Conservation (phyloP, 1,284 basidiomycete species). For the Uromyces viciae-fabae region DNA sequence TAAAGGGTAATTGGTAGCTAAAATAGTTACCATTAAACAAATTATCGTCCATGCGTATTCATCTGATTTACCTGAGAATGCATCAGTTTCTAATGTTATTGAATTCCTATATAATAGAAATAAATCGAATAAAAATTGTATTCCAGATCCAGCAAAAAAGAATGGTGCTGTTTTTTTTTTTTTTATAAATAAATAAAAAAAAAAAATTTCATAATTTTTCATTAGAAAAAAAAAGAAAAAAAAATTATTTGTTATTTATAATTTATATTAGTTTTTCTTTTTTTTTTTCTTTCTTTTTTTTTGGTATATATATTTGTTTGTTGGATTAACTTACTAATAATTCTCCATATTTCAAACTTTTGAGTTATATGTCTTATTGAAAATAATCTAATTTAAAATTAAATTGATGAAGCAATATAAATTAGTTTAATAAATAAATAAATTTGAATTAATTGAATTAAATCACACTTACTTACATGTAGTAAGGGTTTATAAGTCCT, state of each 20-base stretch:
- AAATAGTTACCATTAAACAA: conserved; percentile 33
- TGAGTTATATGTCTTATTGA: conserved; percentile 32
- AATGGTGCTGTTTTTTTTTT: conserved; percentile 34
- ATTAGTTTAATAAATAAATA: too few relatives aligned
- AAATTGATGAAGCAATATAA: neutral
- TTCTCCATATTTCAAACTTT: conserved; percentile 39
- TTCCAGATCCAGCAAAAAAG: conserved; percentile 45
- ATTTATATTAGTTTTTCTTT: neutral
- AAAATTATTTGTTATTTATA: too few relatives aligned
- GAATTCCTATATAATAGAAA: conserved; percentile 45
- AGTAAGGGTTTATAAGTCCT: conserved; percentile 39
- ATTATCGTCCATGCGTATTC: conserved; percentile 46
- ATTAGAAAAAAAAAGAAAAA: too few relatives aligned
- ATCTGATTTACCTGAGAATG: conserved; percentile 31
- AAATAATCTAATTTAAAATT: conserved; percentile 4
- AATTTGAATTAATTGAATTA: too few relatives aligned
- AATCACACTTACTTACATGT: conserved; percentile 45
- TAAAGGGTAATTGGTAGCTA: conserved; percentile 43
- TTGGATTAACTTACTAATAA: conserved; percentile 26
- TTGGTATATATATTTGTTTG: neutral
- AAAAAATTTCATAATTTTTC: too few relatives aligned
- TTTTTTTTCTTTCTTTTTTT: neutral
- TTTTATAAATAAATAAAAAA: too few relatives aligned
- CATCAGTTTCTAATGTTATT: conserved; percentile 39
- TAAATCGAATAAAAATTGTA: conserved; percentile 44